Evolutionary conservation across 164 flowering plant genomes (phyloP).

Genomic region (Vitis rupestris): DNA sequence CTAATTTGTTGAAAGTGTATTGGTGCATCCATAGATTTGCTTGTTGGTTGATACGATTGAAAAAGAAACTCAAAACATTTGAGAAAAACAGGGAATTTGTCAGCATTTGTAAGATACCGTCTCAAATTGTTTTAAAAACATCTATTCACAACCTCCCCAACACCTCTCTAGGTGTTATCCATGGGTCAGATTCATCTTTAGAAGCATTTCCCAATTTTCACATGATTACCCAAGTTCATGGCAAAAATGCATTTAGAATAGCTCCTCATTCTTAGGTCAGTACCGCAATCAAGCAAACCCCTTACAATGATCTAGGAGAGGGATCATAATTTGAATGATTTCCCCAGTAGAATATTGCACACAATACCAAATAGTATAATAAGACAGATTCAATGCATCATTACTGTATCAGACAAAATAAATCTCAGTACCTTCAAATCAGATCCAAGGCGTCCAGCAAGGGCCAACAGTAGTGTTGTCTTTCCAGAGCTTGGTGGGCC

Average conservation of each 20-base stretch:
- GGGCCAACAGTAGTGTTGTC: conserved; percentile 91
- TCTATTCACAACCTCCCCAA: no score
- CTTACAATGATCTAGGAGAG: not conserved
- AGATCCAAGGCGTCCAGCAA: conserved; percentile 81
- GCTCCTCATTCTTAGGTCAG: not conserved
- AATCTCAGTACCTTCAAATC: conserved; percentile 65
- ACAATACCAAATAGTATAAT: not conserved
- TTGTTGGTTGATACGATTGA: no score
- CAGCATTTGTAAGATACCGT: no score
- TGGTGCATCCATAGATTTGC: no score
- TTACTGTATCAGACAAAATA: not conserved
- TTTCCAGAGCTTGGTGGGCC: conserved; percentile 99
- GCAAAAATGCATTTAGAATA: not conserved
- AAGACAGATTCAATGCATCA: not conserved
- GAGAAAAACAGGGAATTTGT: no score
- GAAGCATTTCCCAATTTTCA: no score
- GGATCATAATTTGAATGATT: not conserved
- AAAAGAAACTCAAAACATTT: no score
- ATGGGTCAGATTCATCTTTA: no score
- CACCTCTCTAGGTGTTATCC: no score
- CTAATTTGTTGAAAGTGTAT: no score
- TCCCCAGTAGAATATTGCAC: not conserved
- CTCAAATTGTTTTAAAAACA: no score
- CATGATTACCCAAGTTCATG: no score
- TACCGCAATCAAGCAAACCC: not conserved